Percentiles rank a stretch among this genome's conserved stretches.
Evolutionary conservation across 345 rosid species (phyloP).

Genomic region (Lumnitzera littorea): DNA sequence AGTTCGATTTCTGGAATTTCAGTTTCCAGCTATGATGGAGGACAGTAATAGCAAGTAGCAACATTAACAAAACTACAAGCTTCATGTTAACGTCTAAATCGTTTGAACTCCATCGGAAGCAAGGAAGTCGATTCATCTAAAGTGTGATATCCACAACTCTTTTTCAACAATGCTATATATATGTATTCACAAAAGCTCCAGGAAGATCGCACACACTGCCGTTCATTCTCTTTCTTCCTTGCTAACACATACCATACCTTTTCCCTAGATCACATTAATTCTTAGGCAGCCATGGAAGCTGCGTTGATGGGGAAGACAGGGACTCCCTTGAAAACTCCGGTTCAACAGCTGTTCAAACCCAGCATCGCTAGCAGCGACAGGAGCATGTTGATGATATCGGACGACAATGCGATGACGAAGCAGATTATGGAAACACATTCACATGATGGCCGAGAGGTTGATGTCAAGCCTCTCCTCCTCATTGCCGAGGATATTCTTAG

Average conservation of each 20-base stretch:
- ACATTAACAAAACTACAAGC: constrained; percentile 1
- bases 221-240: background rate
- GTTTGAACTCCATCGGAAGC: constrained; percentile 48
- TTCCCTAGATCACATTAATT: too few species aligned
- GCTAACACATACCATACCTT: background rate
- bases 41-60: background rate
- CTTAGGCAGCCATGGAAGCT: too few species aligned
- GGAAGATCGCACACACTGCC: background rate
- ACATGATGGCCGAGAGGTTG: constrained; percentile 52
- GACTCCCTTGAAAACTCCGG: background rate
- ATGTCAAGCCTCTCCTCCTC: constrained; percentile 55
- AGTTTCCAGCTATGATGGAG: too few species aligned
- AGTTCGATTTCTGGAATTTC: too few species aligned
- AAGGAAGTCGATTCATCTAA: constrained; percentile 60
- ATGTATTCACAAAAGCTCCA: too few species aligned
- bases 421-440: constrained; percentile 48
- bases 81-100: constrained; percentile 5
- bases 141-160: background rate
- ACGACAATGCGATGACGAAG: constrained; percentile 53
- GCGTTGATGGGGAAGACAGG: too few species aligned
- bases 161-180: too few species aligned
- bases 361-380: constrained; percentile 26
- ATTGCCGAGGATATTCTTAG: constrained; percentile 64
- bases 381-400: constrained; percentile 30
- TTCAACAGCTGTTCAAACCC: constrained; percentile 14